These are phyloP conservation scores for Hyaloscypha hepaticicola DNA, from an alignment of 495 filamentous ascomycete genomes.

Conservation along the genomic window DNA sequence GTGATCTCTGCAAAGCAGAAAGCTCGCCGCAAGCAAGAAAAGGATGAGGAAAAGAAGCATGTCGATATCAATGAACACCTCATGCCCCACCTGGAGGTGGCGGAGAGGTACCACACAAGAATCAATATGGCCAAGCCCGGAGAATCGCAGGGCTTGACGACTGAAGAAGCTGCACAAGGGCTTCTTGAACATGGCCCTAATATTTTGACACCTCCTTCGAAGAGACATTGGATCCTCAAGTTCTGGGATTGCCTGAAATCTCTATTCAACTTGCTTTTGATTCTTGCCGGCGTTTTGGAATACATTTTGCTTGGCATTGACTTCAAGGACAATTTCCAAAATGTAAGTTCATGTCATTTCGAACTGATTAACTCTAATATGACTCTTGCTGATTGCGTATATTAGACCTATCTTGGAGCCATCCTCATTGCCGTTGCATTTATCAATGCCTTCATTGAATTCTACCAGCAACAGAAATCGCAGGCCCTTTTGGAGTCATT, in stretches of 20 bases:
- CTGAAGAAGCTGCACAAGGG: conserved; percentile 28
- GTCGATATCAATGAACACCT: conserved; percentile 36
- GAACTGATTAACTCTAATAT: background rate
- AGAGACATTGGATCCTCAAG: conserved; percentile 32
- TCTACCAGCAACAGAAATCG: conserved; percentile 37
- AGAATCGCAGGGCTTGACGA: conserved; percentile 31
- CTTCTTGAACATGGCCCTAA: conserved; percentile 32
- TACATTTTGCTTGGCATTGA: conserved; percentile 36
- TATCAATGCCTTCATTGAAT: conserved; percentile 39
- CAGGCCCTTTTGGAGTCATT: conserved; percentile 36
- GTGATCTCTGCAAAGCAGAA: conserved; percentile 32
- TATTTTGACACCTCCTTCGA: conserved; percentile 34
- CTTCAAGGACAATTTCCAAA: conserved; percentile 36
- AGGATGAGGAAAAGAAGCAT: conserved; percentile 29
- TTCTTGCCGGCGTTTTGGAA: conserved; percentile 34
- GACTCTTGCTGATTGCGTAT: conserved; percentile 8
- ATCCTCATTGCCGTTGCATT: conserved; percentile 35
- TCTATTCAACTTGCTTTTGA: conserved; percentile 37
- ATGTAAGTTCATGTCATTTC: conserved; percentile 26
- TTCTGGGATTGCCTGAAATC: conserved; percentile 31
- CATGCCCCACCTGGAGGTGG: conserved; percentile 30
- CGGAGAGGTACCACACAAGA: conserved; percentile 30
- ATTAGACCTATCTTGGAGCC: conserved; percentile 36
- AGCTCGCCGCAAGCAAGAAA: conserved; percentile 23
- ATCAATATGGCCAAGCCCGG: conserved; percentile 32